Base-by-base conservation (phyloP, 306 rosid genomes). In the Prunus fruticosa region DNA sequence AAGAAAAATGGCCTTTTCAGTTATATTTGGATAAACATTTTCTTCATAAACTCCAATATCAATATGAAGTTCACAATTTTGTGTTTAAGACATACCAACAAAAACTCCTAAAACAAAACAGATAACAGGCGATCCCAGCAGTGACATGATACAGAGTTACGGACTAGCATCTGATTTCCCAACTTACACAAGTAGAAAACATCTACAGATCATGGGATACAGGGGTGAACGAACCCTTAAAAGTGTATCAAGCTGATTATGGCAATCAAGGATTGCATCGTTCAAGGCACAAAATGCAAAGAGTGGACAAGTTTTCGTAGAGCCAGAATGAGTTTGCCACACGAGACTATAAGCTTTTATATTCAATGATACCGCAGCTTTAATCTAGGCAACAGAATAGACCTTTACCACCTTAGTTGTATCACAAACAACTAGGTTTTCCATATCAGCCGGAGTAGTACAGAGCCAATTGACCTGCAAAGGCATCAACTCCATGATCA, bases 391-490 rank as follows among this genome's bases (percentile, higher is more conserved):
- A 79, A 92, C 71, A 22, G 92, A 86, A 78, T 86, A 90, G 81
- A 90, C 96, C 83, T 92, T 92, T 50, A 95, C 93, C 41, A 84
- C 87, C 85, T 95, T 89, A 8, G 96, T 85, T 51, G 97, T 92
- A 76, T 95, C 99, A 64, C 97, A 95, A 43, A 92, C 93, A 32
- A 90, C 78, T 27, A 95, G 96, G 86, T 92, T 95, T 83, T 92
- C 96, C 2, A 87, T 73, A 75, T 88, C 97, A 73, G 89, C 81
- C 49, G 90, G 82, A 83, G 90, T 86, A 60, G 93, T 90, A 78
- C 97, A 95, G 19, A 92, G 86, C 91, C 96, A 88, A 84, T 92
- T 95, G 68, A 92, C 97, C 99, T 95, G 97, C 78, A 77, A 66
- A 79, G 64, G 58, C 8, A 79, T 80, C 54, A 61, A 46, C 68